Percentiles rank a stretch among this genome's conserved stretches.
These are phyloP conservation scores for Fusarium sp. DNA, from an alignment of 2,329 filamentous ascomycete genomes.

Conservation along the genomic window DNA sequence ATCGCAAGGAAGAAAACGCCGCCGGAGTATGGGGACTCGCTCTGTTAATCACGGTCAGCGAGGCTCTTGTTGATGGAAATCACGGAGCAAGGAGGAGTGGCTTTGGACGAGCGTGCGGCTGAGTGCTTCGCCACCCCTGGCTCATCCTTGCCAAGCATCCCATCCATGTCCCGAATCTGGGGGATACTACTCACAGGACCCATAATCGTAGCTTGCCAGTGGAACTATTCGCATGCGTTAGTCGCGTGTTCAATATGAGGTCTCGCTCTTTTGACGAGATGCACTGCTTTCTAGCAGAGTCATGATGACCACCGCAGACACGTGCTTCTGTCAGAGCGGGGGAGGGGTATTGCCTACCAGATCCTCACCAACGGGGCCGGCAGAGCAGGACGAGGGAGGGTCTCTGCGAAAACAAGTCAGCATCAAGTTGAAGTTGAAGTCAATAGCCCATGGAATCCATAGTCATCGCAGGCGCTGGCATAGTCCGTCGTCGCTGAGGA, in stretches of 20 bases:
- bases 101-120: constrained; percentile 30
- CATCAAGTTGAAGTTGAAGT: background rate
- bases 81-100: constrained; percentile 20
- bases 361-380: constrained; percentile 96
- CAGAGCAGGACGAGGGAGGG: constrained; percentile 98
- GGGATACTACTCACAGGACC: constrained; percentile 82
- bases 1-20: constrained; percentile 99
- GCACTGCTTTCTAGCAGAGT: constrained; percentile 21
- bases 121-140: constrained; percentile 36
- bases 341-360: constrained; percentile 78
- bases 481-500: constrained; percentile 42
- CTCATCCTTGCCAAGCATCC: constrained; percentile 18
- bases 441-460: constrained; percentile 2
- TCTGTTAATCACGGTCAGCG: constrained; percentile 66
- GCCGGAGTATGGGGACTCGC: constrained; percentile 97
- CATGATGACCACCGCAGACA: constrained; percentile 35
- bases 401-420: constrained; percentile 74
- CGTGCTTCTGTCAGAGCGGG: constrained; percentile 41
- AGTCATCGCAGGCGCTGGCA: constrained; percentile 33
- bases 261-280: constrained; percentile 1
- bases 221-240: constrained; percentile 77
- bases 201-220: constrained; percentile 99
- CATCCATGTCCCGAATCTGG: constrained; percentile 12
- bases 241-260: constrained; percentile 22
- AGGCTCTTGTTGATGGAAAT: constrained; percentile 15